Conservation (phyloP, 148 eudicot species). For the Rhododendron henanense region DNA sequence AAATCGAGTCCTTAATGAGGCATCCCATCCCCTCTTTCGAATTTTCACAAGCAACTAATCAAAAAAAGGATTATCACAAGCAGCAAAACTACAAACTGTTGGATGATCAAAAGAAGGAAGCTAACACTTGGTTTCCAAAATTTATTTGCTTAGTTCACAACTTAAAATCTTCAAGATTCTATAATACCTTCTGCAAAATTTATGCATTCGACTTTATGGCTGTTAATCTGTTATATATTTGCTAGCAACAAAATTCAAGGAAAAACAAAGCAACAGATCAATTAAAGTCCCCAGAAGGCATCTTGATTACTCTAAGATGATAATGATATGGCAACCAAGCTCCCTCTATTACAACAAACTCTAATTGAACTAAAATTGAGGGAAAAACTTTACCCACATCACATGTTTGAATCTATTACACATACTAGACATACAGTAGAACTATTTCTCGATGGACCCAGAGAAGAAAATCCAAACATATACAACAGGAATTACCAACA, state of each 20-base stretch:
- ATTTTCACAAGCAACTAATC: neutral
- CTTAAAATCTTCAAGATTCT: neutral
- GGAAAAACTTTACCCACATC: neutral
- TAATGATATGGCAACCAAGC: neutral
- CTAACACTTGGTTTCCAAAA: neutral
- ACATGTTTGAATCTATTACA: neutral
- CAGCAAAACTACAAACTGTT: neutral
- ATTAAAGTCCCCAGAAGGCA: neutral
- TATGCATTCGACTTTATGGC: neutral
- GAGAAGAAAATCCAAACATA: neutral
- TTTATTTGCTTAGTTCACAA: neutral
- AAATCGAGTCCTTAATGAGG: neutral
- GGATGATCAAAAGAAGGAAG: neutral
- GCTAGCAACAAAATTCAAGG: neutral
- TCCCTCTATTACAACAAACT: neutral
- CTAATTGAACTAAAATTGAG: neutral
- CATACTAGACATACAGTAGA: neutral
- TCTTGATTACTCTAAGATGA: neutral
- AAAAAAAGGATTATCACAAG: neutral
- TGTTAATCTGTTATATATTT: neutral
- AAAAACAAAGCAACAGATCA: neutral
- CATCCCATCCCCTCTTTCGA: neutral
- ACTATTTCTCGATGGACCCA: neutral
- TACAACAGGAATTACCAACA: neutral
- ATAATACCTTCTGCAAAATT: neutral